Evolutionary conservation across 495 filamentous ascomycete genomes (phyloP), one percentile per base, ranked within the genome.

Genomic region (Penicillium paxilli): DNA sequence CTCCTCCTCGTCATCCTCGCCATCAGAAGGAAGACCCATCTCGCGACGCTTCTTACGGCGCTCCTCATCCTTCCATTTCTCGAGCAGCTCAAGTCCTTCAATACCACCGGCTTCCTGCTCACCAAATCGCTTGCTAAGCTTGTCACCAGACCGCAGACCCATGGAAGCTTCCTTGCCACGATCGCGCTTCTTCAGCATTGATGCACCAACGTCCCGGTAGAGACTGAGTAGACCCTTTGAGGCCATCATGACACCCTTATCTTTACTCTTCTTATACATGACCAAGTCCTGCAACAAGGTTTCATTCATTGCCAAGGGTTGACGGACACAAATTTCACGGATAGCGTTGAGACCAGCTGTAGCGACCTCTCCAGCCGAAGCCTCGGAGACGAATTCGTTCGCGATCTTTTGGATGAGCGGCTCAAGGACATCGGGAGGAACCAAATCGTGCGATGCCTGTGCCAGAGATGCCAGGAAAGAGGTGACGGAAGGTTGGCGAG

Each of bases 181-280:
- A 65, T 96, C 92, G 57, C 91, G 83, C 74, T 90, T 91, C 74
- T 88, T 87, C 41, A 99, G 78, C 83, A 97, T 87, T 52, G 92
- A 87, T 0, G 95, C 88, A 23, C 87, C 91, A 21, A 96, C 84
- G 62, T 98, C 92, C 49, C 95, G 81, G 71, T 92, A 99, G 2
- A 99, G 80, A 57, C 88, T 87, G 45, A 98, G 82, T 12, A 99
- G 74, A 50, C 92, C 92, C 63, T 92, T 89, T 11, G 92, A 91
- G 14, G 93, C 95, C 93, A 99, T 98, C 80, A 95, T 88, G 11
- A 95, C 90, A 54, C 92, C 92, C 72, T 98, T 98, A 65, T 99
- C 95, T 64, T 98, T 98, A 66, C 89, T 94, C 74, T 93, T 96
- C 52, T 91, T 83, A 71, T 99, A 99, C 83, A 92, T 85, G 12